Evolutionary conservation across 1,139 yeast species (phyloP).

Genomic region (Diutina ranongensis): DNA sequence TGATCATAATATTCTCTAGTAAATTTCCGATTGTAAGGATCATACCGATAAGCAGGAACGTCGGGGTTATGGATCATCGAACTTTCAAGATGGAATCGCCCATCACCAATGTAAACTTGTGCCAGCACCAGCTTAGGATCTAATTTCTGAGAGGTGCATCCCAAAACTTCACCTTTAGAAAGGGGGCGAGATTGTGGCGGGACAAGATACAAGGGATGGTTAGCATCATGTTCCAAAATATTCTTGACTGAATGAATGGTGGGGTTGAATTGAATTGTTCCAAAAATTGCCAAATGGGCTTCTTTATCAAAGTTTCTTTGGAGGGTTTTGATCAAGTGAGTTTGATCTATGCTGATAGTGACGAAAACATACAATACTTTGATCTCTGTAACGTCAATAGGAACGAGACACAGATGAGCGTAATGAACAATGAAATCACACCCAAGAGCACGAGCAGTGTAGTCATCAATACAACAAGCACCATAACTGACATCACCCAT

Average conservation of each 20-base stretch:
- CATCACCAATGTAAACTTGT: slow-evolving; percentile 91
- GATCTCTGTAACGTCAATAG: slow-evolving; percentile 82
- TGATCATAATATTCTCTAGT: slow-evolving; percentile 86
- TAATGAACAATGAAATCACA: slow-evolving; percentile 94
- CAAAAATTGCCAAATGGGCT: slow-evolving; percentile 66
- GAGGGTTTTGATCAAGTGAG: slow-evolving; percentile 69
- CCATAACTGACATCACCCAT: slow-evolving; percentile 99
- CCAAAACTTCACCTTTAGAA: slow-evolving; percentile 92
- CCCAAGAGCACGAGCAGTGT: slow-evolving; percentile 81
- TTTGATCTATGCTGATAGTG: slow-evolving; percentile 79
- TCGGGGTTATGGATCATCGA: slow-evolving; percentile 97
- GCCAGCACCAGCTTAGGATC: slow-evolving; percentile 51
- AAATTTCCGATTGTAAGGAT: slow-evolving; percentile 86
- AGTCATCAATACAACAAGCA: slow-evolving; percentile 97
- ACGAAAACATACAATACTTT: slow-evolving; percentile 93
- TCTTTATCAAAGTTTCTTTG: slow-evolving; percentile 55
- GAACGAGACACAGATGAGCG: slow-evolving; percentile 95
- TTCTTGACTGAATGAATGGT: slow-evolving; percentile 72
- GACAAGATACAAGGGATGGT: slow-evolving; percentile 46
- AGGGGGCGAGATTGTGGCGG: slow-evolving; percentile 92
- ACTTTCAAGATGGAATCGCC: slow-evolving; percentile 88
- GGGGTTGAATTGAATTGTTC: slow-evolving; percentile 95
- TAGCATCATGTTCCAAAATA: slow-evolving; percentile 37
- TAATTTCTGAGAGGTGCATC: slow-evolving; percentile 86
- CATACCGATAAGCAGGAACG: slow-evolving; percentile 85